phyloP scores from a whole-genome alignment of 495 filamentous ascomycete species.

The Aspergillus steynii region DNA sequence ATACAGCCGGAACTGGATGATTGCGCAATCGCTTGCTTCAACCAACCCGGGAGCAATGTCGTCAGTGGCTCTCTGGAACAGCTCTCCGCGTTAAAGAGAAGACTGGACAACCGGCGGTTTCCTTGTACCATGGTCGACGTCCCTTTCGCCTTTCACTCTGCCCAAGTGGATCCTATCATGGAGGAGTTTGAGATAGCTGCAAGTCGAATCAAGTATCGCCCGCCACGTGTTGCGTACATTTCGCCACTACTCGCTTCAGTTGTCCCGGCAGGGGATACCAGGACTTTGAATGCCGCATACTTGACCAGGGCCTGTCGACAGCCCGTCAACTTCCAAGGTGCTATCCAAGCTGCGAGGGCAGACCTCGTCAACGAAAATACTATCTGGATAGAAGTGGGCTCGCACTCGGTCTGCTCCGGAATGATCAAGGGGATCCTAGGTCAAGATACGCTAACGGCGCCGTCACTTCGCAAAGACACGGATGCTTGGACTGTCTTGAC shows the following conservation, averaged over 20 bases:
- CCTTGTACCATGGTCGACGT: conserved; percentile 70
- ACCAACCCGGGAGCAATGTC: conserved; percentile 50
- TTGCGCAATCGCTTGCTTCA: conserved; percentile 55
- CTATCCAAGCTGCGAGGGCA: conserved; percentile 48
- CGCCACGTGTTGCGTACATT: conserved; percentile 62
- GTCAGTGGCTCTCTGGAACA: conserved; percentile 44
- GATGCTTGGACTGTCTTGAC: conserved; percentile 57
- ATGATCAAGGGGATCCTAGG: conserved; percentile 25
- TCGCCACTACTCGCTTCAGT: conserved; percentile 67
- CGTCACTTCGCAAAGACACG: conserved; percentile 42
- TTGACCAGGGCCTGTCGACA: conserved; percentile 65
- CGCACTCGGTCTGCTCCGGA: conserved; percentile 32
- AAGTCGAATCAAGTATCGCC: conserved; percentile 56
- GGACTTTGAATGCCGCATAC: conserved; percentile 56
- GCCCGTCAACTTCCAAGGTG: conserved; percentile 69
- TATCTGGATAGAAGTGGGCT: conserved; percentile 39
- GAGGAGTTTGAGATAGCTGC: conserved; percentile 63
- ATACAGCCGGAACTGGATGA: conserved; percentile 31
- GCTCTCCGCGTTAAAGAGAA: conserved; percentile 57
- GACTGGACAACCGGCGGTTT: conserved; percentile 53
- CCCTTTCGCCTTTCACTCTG: conserved; percentile 80
- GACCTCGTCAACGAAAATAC: conserved; percentile 21
- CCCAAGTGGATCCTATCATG: conserved; percentile 76
- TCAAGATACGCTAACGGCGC: conserved; percentile 36
- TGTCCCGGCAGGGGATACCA: conserved; percentile 46